Evolutionary conservation across 2,329 filamentous ascomycete species (phyloP), one percentile per base, ranked within the genome.

Genomic region (Onygenales sp.): DNA sequence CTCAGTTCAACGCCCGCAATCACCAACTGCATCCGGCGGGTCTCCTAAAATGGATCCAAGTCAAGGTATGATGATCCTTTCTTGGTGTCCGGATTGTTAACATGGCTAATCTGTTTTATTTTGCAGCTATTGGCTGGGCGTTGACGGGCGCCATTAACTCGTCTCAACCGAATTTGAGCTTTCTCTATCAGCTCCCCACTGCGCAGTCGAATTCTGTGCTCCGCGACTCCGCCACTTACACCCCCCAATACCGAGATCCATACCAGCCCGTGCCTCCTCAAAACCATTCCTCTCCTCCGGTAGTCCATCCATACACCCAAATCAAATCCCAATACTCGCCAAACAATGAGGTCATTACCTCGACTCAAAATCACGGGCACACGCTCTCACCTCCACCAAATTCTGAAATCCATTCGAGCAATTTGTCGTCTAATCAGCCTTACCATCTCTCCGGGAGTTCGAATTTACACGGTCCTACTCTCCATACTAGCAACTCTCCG

Each of bases 131-230:
- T 54, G 89, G 88, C 1, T 94, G 87, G 86, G 90, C 88, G 6
- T 72, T 95, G n/a, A 89, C 89, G 0, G 89, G 89, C 11, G 92
- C 86, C 1, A 90, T 88, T 52, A 89, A 94, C 63, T 93, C 88
- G 3, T 86, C 88, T 1, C 90, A 84, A 57, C 89, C 88, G 0
- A 93, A 88, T 63, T 73, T 95, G 4, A 91, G 88, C 1, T 79
- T 92, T 53, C 81, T 94, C 64, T 94, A 89, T 65, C 84, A 87
- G 55, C 83, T 80, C 60, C 66, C 77, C 53, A 71, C 73, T 21
- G 53, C 61, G 1, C 65, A 65, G 10, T 49, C 58, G 3, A 60
- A 60, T 14, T 32, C 61, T 2, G 43, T 46, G 40, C 27, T 62
- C 63, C 43, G 17, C 11, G 21, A n/a, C 10, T 44, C 42, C 33